Base-by-base conservation (phyloP, 2,329 filamentous ascomycete species). In the Neonectria faginata region DNA sequence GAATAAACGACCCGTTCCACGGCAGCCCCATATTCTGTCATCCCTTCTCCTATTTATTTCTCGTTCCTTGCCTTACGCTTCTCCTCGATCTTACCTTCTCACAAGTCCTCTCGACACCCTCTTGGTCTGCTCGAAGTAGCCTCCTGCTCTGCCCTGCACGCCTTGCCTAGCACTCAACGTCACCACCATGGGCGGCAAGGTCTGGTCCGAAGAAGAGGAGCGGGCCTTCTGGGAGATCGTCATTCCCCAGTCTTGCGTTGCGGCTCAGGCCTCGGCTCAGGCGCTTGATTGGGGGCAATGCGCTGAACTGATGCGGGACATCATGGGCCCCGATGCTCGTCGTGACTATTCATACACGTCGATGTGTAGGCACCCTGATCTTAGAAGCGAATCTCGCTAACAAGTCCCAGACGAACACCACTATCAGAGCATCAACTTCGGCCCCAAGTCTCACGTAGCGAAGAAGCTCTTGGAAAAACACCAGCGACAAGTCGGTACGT, bases 191-290 rank as follows among this genome's bases (percentile, higher is more conserved):
- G 84, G 81, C 5, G 85, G 84, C 25, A 85, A 81, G 65, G 75
- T 81, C 5, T 88, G 85, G 85, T 80, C 82, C 0, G 62, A 62
- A 0, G 73, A 79, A 1, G 85, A 88, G 65, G 85, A 88, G 73
- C 60, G 69, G 1, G 74, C 81, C 66, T 87, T 86, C 70, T 88
- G 85, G 85, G 73, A 74, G 9, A 66, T 68, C 3, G 71, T 80
- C 27, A 70, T 84, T 1, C 76, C 79, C 0, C 70, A 73, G 7
- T 83, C 81, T 0, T 71, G 75, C 2, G 80, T 78, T 57, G 72
- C 75, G 33, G 71, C 74, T 5, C 70, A 70, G 31, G 62, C 67
- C 6, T 33, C 57, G 5, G 54, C 67, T 16, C 68, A 67, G 14
- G 16, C 45, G 3, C n/a, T 74, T 22, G 76, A 74, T 54, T 84